phyloP scores from a whole-genome alignment of 306 rosid species.

The Cicer cuneatum region DNA sequence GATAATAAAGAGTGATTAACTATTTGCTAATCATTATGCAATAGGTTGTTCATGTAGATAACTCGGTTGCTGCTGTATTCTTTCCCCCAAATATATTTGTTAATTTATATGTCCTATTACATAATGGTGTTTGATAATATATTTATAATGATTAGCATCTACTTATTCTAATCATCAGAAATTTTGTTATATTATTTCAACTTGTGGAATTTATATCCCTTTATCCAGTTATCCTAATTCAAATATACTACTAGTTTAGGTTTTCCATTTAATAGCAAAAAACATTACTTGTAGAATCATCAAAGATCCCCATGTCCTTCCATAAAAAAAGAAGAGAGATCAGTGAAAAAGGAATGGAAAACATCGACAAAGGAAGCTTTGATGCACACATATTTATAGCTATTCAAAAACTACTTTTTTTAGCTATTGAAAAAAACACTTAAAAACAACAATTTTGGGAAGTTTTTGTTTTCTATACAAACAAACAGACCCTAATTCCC shows the following conservation, averaged over 20 bases:
- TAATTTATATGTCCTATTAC: neutral
- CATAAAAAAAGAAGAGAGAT: neutral
- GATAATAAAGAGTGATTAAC: too few species aligned
- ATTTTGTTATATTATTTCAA: neutral
- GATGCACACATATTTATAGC: neutral
- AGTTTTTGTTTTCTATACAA: neutral
- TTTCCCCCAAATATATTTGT: neutral
- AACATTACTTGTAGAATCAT: neutral
- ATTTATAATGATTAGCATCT: neutral
- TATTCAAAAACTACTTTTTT: neutral
- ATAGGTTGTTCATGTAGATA: neutral
- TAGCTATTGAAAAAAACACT: constrained; percentile 1
- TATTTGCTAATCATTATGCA: neutral
- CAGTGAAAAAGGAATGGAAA: neutral
- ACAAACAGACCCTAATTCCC: neutral
- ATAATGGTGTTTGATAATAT: neutral
- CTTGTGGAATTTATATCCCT: too few species aligned
- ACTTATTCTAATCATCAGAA: neutral
- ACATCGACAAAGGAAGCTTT: neutral
- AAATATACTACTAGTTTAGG: too few species aligned
- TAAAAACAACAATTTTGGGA: neutral
- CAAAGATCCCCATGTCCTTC: neutral
- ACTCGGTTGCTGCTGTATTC: neutral
- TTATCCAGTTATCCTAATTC: too few species aligned
- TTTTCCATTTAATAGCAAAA: neutral